Evolutionary conservation across 805 yeast species (phyloP), one percentile per base, ranked within the genome.

Genomic region (Lipomyces yamanashiensis): DNA sequence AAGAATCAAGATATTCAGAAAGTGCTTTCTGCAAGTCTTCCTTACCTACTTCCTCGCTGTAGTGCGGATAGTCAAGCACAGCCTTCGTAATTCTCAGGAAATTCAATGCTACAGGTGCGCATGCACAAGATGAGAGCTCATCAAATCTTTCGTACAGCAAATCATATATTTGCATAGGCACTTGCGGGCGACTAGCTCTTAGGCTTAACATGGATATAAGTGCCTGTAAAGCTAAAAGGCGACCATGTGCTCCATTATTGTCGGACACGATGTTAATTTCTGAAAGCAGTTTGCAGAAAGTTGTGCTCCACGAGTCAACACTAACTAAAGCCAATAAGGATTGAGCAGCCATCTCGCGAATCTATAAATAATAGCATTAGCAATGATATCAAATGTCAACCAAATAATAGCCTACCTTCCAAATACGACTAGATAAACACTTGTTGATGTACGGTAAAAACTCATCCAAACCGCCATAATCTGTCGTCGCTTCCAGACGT

Each of bases 311-410:
- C 8, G 76, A 72, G 0, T 75, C 77, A 0, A 71, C 68, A 8
- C 76, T 64, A 13, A 83, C 73, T 54, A 87, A 74, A 0, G 87
- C 76, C 0, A 87, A 83, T 1, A 90, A 71, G 4, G 91, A 84
- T 71, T 86, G 81, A 0, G 97, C 90, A 0, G 96, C 89, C 84
- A 90, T 84, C 72, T 92, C 97, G 66, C 99, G 82, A 8, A 95
- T 61, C 62, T 62, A 59, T 19, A n/a, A 39, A 2, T 6, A 36
- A 10, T n/a, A 36, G n/a, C 7, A 21, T 33, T 23, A 55, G 15
- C 36, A 45, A n/a, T 17, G 39, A 9, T 19, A 40, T 9, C 36
- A 6, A 10, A 19, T 15, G 47, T n/a, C 15, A 43, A 15, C 2
- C 15, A n/a, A 8, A 43, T 7, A 12, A 15, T 13, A 1, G 28